Conservation (phyloP, 2,329 filamentous ascomycete genomes). For the Fusarium verrucosum region DNA sequence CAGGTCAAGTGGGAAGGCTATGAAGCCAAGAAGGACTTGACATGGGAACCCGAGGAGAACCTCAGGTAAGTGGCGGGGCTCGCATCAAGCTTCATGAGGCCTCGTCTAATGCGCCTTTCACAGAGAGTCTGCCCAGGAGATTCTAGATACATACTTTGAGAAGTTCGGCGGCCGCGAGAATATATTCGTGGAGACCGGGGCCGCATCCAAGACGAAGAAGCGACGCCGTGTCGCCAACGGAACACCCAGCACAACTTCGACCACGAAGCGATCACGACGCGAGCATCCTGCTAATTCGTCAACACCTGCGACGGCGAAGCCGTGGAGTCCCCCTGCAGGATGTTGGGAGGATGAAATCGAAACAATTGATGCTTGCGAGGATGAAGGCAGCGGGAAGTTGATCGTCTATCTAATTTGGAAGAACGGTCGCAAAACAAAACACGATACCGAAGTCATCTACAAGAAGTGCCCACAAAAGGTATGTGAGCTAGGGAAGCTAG, state of each 20-base stretch:
- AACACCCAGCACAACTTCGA: conserved; percentile 48
- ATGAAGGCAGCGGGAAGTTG: conserved; percentile 66
- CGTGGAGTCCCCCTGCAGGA: conserved; percentile 75
- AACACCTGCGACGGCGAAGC: conserved; percentile 57
- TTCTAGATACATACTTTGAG: conserved; percentile 71
- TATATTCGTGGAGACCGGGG: conserved; percentile 62
- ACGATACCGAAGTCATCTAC: conserved; percentile 73
- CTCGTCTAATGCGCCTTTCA: conserved; percentile 1
- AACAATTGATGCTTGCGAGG: conserved; percentile 76
- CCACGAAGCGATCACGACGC: conserved; percentile 57
- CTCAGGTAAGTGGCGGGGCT: conserved; percentile 41
- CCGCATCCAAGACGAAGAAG: conserved; percentile 65
- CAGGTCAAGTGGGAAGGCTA: conserved; percentile 86
- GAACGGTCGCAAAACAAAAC: conserved; percentile 77
- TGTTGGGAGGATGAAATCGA: conserved; percentile 81
- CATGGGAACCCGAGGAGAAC: conserved; percentile 83
- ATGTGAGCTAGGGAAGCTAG: conserved; percentile 25
- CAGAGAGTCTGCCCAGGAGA: conserved; percentile 66
- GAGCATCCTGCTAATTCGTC: conserved; percentile 61
- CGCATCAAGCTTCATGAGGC: neutral
- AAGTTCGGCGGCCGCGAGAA: conserved; percentile 70
- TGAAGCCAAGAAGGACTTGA: conserved; percentile 73
- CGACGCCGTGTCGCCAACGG: conserved; percentile 59
- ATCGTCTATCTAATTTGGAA: conserved; percentile 79
- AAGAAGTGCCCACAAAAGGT: conserved; percentile 83